These are phyloP conservation scores for Xerocomus nothofagi DNA, from an alignment of 1,284 basidiomycete genomes.

Conservation along the genomic window DNA sequence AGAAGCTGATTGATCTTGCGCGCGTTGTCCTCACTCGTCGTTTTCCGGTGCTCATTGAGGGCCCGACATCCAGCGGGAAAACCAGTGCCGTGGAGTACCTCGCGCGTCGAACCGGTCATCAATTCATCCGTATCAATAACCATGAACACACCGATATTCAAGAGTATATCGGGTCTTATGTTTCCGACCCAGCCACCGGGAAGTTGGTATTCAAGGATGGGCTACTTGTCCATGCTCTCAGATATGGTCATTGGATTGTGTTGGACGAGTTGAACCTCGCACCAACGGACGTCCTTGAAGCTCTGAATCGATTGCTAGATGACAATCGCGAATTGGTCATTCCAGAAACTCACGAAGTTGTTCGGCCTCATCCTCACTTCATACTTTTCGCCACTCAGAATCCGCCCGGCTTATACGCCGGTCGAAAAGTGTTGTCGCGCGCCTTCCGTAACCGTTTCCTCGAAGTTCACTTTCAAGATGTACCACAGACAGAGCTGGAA, in stretches of 20 bases:
- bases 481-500: conserved; percentile 92
- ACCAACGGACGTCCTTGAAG: conserved; percentile 97
- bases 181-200: conserved; percentile 89
- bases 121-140: conserved; percentile 98
- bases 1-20: conserved; percentile 90
- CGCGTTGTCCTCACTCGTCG: conserved; percentile 87
- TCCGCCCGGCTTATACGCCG: conserved; percentile 96
- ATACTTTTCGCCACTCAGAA: conserved; percentile 99
- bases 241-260: conserved; percentile 96
- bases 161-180: conserved; percentile 97
- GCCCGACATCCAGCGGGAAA: conserved; percentile 97
- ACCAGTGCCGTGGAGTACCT: conserved; percentile 98
- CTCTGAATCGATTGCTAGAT: conserved; percentile 93
- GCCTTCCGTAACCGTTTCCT: conserved; percentile 99
- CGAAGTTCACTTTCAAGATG: conserved; percentile 97
- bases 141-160: conserved; percentile 99
- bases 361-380: conserved; percentile 93
- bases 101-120: conserved; percentile 90
- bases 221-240: conserved; percentile 88
- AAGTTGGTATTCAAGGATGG: conserved; percentile 96
- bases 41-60: conserved; percentile 97
- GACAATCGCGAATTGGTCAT: conserved; percentile 97
- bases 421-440: conserved; percentile 92
- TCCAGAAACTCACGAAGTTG: conserved; percentile 94
- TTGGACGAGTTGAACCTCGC: conserved; percentile 98